Conservation (phyloP, 805 yeast genomes). For the Yarrowia deformans region DNA sequence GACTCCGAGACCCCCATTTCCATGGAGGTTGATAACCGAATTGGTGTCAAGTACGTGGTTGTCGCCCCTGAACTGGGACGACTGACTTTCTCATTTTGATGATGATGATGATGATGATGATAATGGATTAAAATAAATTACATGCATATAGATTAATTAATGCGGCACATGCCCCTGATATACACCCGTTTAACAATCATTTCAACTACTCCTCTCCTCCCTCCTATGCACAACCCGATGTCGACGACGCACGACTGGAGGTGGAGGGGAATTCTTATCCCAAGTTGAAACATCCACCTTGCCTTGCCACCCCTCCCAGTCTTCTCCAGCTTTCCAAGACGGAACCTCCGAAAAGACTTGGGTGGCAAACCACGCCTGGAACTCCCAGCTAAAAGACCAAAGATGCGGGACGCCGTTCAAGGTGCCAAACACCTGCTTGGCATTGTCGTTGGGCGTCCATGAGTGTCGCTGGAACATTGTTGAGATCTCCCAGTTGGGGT, state of each 20-base stretch:
- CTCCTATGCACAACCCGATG: neutral
- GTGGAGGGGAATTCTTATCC: neutral
- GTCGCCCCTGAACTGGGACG: conserved; percentile 75
- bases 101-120: conserved; percentile 46
- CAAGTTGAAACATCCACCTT: neutral
- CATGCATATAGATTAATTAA: conserved; percentile 36
- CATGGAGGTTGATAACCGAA: conserved; percentile 70
- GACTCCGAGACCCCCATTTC: conserved; percentile 45
- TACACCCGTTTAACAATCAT: neutral
- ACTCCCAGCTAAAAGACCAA: conserved; percentile 17
- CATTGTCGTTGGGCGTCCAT: conserved; percentile 19
- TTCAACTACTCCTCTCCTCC: too few species aligned
- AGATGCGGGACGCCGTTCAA: conserved; percentile 6
- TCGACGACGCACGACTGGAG: neutral
- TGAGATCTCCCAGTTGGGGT: conserved; percentile 17
- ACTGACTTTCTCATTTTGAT: conserved; percentile 65
- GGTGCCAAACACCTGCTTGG: conserved; percentile 17
- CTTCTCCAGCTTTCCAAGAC: conserved; percentile 9
- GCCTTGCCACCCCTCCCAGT: conserved; percentile 13
- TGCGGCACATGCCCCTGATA: conserved; percentile 8
- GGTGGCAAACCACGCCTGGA: conserved; percentile 1
- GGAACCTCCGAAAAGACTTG: neutral
- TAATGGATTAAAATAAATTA: conserved; percentile 2
- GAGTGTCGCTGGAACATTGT: neutral
- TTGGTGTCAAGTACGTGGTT: conserved; percentile 70